phyloP scores from a whole-genome alignment of 163 green algal species.

The Scenedesmus sp. region DNA sequence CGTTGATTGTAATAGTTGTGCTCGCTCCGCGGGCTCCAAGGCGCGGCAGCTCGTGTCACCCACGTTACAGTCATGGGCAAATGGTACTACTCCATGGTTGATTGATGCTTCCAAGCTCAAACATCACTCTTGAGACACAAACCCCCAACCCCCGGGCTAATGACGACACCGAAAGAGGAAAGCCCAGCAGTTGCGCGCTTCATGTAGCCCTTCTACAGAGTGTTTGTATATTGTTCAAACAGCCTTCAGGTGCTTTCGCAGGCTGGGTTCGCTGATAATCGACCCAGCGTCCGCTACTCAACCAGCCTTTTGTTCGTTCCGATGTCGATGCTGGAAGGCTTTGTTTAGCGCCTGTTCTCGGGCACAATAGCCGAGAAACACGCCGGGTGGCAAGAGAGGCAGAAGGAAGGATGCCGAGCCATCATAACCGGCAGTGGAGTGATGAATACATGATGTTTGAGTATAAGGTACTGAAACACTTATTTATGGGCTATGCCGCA shows the following conservation, averaged over 20 bases:
- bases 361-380: neutral
- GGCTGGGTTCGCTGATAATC: neutral
- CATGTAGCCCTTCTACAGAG: too few species aligned
- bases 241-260: neutral
- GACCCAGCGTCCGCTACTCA: neutral
- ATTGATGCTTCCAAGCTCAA: too few species aligned
- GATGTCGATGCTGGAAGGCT: neutral
- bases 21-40: too few species aligned
- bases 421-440: neutral
- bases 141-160: neutral
- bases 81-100: too few species aligned
- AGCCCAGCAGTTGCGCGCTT: neutral
- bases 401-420: neutral
- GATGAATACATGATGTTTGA: slow-evolving; percentile 45
- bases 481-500: neutral
- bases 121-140: neutral
- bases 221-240: neutral
- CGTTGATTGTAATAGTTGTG: too few species aligned
- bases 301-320: neutral
- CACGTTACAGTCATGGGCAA: too few species aligned
- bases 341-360: neutral
- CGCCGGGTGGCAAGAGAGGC: neutral
- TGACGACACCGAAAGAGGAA: neutral
- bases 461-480: neutral
- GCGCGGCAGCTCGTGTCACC: too few species aligned